These are phyloP conservation scores for Podila verticillata DNA, from an alignment of 192 early-diverging fungal genomes.

Conservation along the genomic window DNA sequence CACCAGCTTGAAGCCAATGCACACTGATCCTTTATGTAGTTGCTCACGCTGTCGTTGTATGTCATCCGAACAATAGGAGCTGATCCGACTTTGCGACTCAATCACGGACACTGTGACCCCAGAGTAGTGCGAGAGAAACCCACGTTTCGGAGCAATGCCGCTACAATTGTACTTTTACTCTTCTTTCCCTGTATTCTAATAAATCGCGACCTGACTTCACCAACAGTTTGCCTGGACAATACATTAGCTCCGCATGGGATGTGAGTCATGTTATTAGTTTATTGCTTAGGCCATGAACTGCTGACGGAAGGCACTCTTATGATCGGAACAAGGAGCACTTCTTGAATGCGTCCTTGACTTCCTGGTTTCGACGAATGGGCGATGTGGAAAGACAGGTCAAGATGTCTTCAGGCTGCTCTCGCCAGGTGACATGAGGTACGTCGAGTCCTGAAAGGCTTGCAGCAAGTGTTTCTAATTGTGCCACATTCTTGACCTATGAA, in stretches of 20 bases:
- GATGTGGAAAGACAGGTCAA: conserved; percentile 76
- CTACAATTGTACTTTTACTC: background rate
- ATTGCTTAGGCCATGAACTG: no score
- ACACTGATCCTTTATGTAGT: background rate
- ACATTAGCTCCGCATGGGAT: no score
- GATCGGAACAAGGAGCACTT: conserved; percentile 51
- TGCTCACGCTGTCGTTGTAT: background rate
- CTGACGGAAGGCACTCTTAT: background rate
- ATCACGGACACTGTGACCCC: conserved; percentile 5
- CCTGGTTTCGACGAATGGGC: conserved; percentile 63
- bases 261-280: no score
- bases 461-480: conserved; percentile 67
- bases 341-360: conserved; percentile 59
- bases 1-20: background rate
- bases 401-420: conserved; percentile 82
- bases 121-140: background rate
- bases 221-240: no score
- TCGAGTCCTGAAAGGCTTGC: conserved; percentile 60
- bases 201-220: no score
- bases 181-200: no score
- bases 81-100: conserved; percentile 24
- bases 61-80: conserved; percentile 4
- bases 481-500: conserved; percentile 70
- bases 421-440: conserved; percentile 74
- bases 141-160: no score